phyloP scores from a whole-genome alignment of 1,139 yeast genomes.

The Spathaspora sp. region DNA sequence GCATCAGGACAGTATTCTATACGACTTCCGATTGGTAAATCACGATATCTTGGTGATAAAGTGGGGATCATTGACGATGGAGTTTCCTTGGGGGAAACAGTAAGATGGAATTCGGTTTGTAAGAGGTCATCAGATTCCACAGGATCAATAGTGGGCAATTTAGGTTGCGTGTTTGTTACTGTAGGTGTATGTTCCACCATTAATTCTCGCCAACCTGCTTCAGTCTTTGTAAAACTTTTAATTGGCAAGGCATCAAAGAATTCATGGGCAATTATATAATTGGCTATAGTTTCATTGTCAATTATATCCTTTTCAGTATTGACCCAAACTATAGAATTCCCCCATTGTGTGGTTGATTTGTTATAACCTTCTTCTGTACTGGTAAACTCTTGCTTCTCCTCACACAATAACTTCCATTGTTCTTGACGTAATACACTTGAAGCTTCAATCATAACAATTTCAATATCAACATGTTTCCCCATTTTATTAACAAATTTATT shows the following conservation, averaged over 20 bases:
- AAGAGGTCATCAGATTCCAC: constrained; percentile 18
- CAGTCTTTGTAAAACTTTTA: constrained; percentile 62
- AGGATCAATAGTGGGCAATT: constrained; percentile 20
- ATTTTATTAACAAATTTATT: constrained; percentile 38
- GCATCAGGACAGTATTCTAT: constrained; percentile 80
- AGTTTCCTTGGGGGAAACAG: constrained; percentile 60
- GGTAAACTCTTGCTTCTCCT: constrained; percentile 19
- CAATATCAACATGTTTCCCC: constrained; percentile 23
- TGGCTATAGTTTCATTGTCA: constrained; percentile 37
- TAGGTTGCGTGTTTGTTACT: constrained; percentile 40
- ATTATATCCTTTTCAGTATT: constrained; percentile 62
- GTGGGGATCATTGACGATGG: constrained; percentile 63
- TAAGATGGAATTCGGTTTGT: constrained; percentile 55
- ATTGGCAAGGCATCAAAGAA: constrained; percentile 87
- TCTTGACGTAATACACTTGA: constrained; percentile 61
- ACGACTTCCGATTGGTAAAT: constrained; percentile 54
- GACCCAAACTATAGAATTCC: constrained; percentile 62
- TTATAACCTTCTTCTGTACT: constrained; percentile 33
- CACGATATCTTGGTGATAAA: constrained; percentile 50
- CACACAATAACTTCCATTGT: constrained; percentile 56
- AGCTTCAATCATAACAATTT: constrained; percentile 68
- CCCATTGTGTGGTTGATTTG: constrained; percentile 50
- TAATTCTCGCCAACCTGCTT: constrained; percentile 75
- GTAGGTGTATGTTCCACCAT: constrained; percentile 56
- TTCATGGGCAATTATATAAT: constrained; percentile 78